Evolutionary conservation across 2,329 filamentous ascomycete genomes (phyloP), one percentile per base, ranked within the genome.

Genomic region (Lecanicillium sp.): DNA sequence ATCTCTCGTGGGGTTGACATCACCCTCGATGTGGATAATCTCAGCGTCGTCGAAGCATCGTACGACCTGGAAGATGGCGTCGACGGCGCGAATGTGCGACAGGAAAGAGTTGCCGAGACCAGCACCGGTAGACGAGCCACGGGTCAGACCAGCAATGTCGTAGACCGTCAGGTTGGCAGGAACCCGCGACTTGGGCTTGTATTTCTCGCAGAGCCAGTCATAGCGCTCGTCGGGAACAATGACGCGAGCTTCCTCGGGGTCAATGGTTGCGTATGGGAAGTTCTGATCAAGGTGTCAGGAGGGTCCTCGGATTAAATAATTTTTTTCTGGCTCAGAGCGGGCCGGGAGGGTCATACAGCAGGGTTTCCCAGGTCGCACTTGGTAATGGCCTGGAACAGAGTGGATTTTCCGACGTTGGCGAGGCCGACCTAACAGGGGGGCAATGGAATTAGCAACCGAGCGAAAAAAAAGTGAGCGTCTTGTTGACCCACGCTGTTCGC

Each of bases 361-460:
- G 94, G 94, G 72, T 97, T 98, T 69, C 94, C 92, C 57, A 98
- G 82, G 50, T 81, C 80, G 67, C 84, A 95, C 75, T 96, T 97
- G 61, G 92, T 98, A 68, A 98, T 96, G 61, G 92, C 88, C 74
- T 98, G 94, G 79, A 98, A 98, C 56, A 98, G 81, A 25, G 94
- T 98, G 51, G 92, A 98, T 74, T 98, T 98, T 66, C 92, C 92
- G 55, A 98, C 94, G 67, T 98, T 98, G 66, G 92, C 92, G 58
- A 98, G 81, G 69, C 92, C 92, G 66, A 98, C 88, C 88, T 95
- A 57, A 55, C 22, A 25, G 22, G 22, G 22, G 22, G 22, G 22
- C 22, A 25, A 11, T 7, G 22, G 7, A 25, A 25, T 25, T 25
- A 25, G 22, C 22, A 25, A 25, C 22, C 22, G 22, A 11, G 22